A percentile compares a stretch with the other conserved stretches of the same genome.
phyloP scores from a whole-genome alignment of 2,329 filamentous ascomycete species.

The Teratosphaeria pseudoeucalypti region DNA sequence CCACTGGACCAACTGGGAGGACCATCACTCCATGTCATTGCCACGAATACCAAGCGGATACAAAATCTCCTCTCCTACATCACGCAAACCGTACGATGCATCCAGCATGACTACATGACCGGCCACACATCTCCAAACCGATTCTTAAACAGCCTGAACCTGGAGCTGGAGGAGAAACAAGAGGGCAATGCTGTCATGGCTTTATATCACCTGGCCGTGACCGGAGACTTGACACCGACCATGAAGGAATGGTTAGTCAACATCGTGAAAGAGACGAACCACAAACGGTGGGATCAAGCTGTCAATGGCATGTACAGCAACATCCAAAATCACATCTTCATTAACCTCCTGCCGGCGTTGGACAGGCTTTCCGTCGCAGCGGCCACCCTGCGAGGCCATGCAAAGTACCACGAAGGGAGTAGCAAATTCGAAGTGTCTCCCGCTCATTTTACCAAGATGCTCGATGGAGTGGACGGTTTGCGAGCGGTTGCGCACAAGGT shows the following conservation, averaged over 20 bases:
- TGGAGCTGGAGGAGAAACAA: slow-evolving; percentile 58
- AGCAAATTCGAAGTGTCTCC: slow-evolving; percentile 43
- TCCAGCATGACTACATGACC: slow-evolving; percentile 73
- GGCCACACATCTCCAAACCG: slow-evolving; percentile 62
- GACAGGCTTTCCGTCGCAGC: slow-evolving; percentile 75
- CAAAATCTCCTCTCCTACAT: slow-evolving; percentile 82
- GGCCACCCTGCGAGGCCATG: slow-evolving; percentile 72
- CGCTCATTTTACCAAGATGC: slow-evolving; percentile 31
- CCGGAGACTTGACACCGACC: slow-evolving; percentile 64
- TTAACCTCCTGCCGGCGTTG: slow-evolving; percentile 79
- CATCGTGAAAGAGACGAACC: slow-evolving; percentile 29
- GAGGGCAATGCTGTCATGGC: slow-evolving; percentile 59
- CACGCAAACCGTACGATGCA: slow-evolving; percentile 66
- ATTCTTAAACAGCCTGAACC: slow-evolving; percentile 44
- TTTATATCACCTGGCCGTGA: slow-evolving; percentile 73
- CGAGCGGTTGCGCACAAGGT: slow-evolving; percentile 65
- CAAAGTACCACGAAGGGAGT: slow-evolving; percentile 64
- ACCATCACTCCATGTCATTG: slow-evolving; percentile 68
- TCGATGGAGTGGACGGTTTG: slow-evolving; percentile 66
- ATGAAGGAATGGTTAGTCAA: slow-evolving; percentile 68
- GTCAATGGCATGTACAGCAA: slow-evolving; percentile 67
- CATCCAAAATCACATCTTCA: slow-evolving; percentile 67
- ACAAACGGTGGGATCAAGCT: slow-evolving; percentile 91
- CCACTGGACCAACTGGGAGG: slow-evolving; percentile 18
- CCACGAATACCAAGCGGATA: slow-evolving; percentile 72